These are phyloP conservation scores for Solanum chacoense DNA, from an alignment of 305 asterid species.

Conservation along the genomic window DNA sequence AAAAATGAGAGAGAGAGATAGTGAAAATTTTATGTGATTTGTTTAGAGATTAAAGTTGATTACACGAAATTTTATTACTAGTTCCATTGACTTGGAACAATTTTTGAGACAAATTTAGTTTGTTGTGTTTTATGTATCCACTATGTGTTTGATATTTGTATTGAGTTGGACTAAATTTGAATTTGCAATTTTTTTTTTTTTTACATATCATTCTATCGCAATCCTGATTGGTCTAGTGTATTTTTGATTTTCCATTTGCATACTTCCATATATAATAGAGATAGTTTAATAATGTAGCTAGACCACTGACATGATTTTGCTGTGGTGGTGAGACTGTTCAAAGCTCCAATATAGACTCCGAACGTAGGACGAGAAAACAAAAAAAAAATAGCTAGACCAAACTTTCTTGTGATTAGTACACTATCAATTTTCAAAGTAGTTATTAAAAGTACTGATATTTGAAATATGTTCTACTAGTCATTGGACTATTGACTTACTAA, in stretches of 20 bases:
- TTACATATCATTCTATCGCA: background rate
- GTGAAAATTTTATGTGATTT: background rate
- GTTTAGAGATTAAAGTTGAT: background rate
- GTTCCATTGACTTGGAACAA: background rate
- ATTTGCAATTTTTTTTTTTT: no score
- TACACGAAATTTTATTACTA: background rate
- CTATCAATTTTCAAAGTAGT: background rate
- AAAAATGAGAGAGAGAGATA: background rate
- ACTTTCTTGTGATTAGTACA: background rate
- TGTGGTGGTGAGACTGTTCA: no score
- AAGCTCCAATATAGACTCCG: no score
- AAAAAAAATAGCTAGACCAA: no score
- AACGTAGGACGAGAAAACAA: no score
- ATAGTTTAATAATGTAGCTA: background rate
- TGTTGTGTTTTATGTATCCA: background rate
- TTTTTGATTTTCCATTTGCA: background rate
- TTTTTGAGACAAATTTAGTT: background rate
- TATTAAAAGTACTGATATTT: background rate
- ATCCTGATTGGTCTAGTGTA: background rate
- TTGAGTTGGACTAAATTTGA: background rate
- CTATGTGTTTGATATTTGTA: fast-evolving
- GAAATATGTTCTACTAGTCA: background rate
- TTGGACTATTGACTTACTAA: background rate
- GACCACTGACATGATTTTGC: background rate
- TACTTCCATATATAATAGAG: background rate